Evolutionary conservation across 139 green algal species (phyloP).

Genomic region (Marvania coccoides): DNA sequence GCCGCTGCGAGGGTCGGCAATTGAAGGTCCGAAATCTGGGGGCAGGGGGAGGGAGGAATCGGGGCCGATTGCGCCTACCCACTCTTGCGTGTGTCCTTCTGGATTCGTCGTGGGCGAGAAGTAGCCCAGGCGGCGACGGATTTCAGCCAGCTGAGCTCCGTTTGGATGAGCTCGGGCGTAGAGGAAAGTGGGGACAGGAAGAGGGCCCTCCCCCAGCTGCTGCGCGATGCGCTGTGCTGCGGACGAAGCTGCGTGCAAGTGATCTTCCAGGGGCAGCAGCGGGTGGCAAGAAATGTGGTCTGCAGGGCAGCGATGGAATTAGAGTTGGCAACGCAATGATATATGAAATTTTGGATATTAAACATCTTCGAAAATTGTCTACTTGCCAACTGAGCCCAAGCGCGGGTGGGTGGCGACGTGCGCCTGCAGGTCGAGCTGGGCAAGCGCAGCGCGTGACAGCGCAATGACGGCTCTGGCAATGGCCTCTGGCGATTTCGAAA

Average conservation of each 20-base stretch:
- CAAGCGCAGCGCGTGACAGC: slow-evolving; percentile 39
- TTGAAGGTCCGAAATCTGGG: slow-evolving; percentile 23
- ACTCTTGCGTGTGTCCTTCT: neutral
- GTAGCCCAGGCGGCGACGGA: slow-evolving; percentile 43
- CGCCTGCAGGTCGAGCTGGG: slow-evolving; percentile 43
- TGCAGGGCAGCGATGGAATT: too few relatives aligned
- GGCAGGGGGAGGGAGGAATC: neutral
- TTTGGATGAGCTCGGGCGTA: slow-evolving; percentile 52
- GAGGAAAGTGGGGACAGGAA: slow-evolving; percentile 45
- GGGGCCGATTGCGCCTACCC: neutral
- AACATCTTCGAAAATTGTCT: too few relatives aligned
- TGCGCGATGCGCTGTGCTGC: slow-evolving; percentile 15
- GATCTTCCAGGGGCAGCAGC: slow-evolving; percentile 16
- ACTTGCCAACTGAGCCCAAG: slow-evolving; percentile 59
- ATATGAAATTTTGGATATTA: too few relatives aligned
- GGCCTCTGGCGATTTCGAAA: neutral
- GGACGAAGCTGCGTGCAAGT: neutral
- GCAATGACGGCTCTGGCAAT: slow-evolving; percentile 22
- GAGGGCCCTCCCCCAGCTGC: neutral
- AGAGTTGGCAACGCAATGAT: too few relatives aligned
- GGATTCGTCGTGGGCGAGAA: slow-evolving; percentile 24
- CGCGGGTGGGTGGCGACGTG: slow-evolving; percentile 65
- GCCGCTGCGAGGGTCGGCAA: slow-evolving; percentile 15
- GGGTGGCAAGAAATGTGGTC: slow-evolving; percentile 75
- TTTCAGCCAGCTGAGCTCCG: slow-evolving; percentile 45